Evolutionary conservation across 31 red algal species (phyloP).

Genomic region (Bonnemaisonia californica): DNA sequence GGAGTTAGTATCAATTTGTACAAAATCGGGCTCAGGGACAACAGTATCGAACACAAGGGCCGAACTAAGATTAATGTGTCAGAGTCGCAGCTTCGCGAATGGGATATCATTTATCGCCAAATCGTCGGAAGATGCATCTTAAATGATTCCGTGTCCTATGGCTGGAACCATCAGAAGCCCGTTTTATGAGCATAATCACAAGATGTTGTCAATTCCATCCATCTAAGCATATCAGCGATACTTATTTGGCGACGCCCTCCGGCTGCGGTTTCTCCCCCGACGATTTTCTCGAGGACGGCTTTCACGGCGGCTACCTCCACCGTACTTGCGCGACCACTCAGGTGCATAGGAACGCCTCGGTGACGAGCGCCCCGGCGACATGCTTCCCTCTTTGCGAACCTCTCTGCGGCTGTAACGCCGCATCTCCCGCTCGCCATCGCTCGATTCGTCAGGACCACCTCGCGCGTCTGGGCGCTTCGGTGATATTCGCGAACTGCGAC

Average conservation of each 20-base stretch:
- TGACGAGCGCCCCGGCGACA: too few relatives aligned
- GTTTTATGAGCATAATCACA: not conserved
- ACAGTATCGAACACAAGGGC: slow-evolving; percentile 62
- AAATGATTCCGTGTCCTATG: slow-evolving; percentile 17
- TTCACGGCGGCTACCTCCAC: too few relatives aligned
- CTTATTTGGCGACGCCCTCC: not conserved
- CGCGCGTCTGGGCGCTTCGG: too few relatives aligned
- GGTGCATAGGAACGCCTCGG: not conserved
- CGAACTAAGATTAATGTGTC: slow-evolving; percentile 39
- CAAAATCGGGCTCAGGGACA: slow-evolving; percentile 29
- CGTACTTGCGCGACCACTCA: not conserved
- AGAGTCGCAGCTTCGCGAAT: slow-evolving; percentile 39
- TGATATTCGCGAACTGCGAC: not conserved
- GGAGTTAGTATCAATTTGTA: slow-evolving; percentile 38
- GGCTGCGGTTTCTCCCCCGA: not conserved
- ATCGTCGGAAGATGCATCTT: slow-evolving; percentile 41
- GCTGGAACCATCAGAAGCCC: slow-evolving; percentile 21
- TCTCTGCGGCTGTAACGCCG: not conserved
- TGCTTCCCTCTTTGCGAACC: not conserved
- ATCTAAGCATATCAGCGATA: not conserved
- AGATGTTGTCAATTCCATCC: not conserved
- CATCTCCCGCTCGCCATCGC: not conserved
- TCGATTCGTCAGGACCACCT: not conserved
- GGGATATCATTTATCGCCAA: slow-evolving; percentile 56
- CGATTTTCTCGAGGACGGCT: not conserved